These are phyloP conservation scores for Penicillium sp. DNA, from an alignment of 2,329 filamentous ascomycete species.

Conservation along the genomic window DNA sequence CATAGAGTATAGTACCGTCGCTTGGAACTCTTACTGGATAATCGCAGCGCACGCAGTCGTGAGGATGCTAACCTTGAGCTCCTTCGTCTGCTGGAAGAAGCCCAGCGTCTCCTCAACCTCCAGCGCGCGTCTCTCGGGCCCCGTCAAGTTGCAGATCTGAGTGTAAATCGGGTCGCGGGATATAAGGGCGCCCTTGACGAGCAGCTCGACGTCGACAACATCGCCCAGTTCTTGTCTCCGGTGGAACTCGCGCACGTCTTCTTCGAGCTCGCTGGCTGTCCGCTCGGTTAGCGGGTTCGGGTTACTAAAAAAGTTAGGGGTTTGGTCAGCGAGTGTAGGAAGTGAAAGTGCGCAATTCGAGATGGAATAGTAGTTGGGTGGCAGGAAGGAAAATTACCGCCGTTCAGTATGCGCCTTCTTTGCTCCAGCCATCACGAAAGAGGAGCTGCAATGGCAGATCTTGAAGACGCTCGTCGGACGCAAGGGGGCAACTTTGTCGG, in stretches of 20 bases:
- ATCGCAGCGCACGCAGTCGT: constrained; percentile 14
- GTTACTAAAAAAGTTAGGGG: background rate
- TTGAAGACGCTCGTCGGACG: too few species aligned
- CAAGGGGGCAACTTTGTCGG: too few species aligned
- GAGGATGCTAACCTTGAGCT: background rate
- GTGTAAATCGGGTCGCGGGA: too few species aligned
- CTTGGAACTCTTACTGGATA: constrained; percentile 25
- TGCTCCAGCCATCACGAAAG: too few species aligned
- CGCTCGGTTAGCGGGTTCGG: background rate
- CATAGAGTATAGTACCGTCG: too few species aligned
- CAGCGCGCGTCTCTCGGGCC: background rate
- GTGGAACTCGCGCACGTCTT: background rate
- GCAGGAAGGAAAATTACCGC: too few species aligned
- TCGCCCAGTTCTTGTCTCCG: background rate
- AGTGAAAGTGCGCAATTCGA: too few species aligned
- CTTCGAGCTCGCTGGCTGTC: background rate
- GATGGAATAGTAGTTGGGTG: too few species aligned
- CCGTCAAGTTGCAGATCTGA: background rate
- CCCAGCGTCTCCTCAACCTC: background rate
- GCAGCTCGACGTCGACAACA: background rate
- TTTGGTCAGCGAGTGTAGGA: too few species aligned
- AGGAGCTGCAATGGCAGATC: too few species aligned
- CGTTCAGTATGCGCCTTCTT: too few species aligned
- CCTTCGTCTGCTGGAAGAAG: background rate
- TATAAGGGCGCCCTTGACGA: background rate